These are phyloP conservation scores for Microdochium paspali DNA, from an alignment of 2,329 filamentous ascomycete species.

Conservation along the genomic window DNA sequence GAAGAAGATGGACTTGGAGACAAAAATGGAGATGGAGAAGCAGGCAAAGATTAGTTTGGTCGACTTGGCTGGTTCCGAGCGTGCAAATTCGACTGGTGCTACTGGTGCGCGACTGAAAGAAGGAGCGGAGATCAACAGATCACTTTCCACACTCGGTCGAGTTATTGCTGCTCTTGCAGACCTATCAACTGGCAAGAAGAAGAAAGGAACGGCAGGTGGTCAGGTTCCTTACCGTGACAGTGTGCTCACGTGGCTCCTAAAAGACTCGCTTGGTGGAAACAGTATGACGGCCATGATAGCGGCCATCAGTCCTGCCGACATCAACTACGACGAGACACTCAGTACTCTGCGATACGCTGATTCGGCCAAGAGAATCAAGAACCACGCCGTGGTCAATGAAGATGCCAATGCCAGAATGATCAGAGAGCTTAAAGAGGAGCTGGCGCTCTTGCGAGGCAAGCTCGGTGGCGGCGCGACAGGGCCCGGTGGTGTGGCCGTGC, in stretches of 20 bases:
- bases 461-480: constrained; percentile 47
- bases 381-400: constrained; percentile 97
- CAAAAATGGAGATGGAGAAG: constrained; percentile 95
- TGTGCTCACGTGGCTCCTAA: constrained; percentile 90
- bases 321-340: constrained; percentile 97
- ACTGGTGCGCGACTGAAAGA: constrained; percentile 93
- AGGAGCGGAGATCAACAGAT: constrained; percentile 97
- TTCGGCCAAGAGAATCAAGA: constrained; percentile 98
- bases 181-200: constrained; percentile 75
- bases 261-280: constrained; percentile 95
- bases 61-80: constrained; percentile 93
- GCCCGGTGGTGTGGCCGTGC: constrained; percentile 30
- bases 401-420: constrained; percentile 99
- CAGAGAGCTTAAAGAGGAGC: constrained; percentile 89
- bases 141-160: constrained; percentile 88
- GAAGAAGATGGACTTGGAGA: constrained; percentile 82
- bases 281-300: constrained; percentile 99
- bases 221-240: constrained; percentile 96
- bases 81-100: constrained; percentile 93
- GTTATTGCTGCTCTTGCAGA: constrained; percentile 96
- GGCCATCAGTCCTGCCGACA: constrained; percentile 94
- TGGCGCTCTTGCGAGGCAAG: constrained; percentile 78
- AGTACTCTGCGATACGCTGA: constrained; percentile 94
- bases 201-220: constrained; percentile 57
- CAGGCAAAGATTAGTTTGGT: constrained; percentile 97